Evolutionary conservation across 208 protist species (phyloP).

Genomic region (Kentomonas sorsogonicus): DNA sequence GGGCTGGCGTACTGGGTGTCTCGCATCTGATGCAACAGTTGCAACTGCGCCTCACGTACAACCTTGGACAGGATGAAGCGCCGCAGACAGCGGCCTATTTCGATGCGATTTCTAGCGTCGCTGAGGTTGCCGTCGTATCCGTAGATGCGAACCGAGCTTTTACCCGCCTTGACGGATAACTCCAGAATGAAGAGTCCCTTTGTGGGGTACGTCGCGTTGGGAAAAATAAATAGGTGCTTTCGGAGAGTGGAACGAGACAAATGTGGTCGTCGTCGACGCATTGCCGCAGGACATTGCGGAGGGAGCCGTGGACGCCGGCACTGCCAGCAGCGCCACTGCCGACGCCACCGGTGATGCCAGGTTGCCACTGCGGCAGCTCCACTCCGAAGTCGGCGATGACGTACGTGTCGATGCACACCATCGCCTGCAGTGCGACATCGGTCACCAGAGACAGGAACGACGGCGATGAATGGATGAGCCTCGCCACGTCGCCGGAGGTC

Average conservation of each 20-base stretch:
- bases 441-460: slow-evolving; percentile 38
- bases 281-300: slow-evolving; percentile 54
- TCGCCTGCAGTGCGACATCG: slow-evolving; percentile 49
- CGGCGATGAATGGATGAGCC: slow-evolving; percentile 19
- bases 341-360: too few relatives aligned
- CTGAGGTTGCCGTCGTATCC: slow-evolving; percentile 31
- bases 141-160: slow-evolving; percentile 40
- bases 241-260: slow-evolving; percentile 43
- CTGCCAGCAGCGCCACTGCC: too few relatives aligned
- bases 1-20: slow-evolving; percentile 71
- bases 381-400: slow-evolving; percentile 43
- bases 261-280: slow-evolving; percentile 74
- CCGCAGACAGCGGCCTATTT: slow-evolving; percentile 23
- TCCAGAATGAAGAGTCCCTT: too few relatives aligned
- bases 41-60: slow-evolving; percentile 70
- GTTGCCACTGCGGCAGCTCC: slow-evolving; percentile 75
- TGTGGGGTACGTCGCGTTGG: slow-evolving; percentile 35
- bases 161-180: too few relatives aligned
- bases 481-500: too few relatives aligned
- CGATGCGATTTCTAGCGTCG: not conserved
- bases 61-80: slow-evolving; percentile 57
- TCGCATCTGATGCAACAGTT: slow-evolving; percentile 79
- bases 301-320: slow-evolving; percentile 47
- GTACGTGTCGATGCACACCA: slow-evolving; percentile 52
- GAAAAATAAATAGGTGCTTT: slow-evolving; percentile 46